phyloP scores from a whole-genome alignment of 768 basidiomycete species.

The Leccinum pellstonianum region DNA sequence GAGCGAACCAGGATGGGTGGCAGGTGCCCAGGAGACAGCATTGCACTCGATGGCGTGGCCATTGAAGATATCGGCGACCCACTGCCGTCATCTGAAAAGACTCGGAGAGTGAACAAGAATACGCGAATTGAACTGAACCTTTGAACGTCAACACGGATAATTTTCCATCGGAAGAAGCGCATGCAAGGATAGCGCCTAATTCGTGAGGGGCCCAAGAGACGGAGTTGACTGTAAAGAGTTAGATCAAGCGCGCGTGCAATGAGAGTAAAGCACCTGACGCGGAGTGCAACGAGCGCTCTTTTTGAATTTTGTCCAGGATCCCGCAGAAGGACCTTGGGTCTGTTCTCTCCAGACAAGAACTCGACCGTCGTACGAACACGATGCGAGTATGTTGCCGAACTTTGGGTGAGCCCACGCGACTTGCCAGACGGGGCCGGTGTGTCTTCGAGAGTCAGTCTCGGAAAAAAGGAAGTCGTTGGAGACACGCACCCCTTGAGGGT shows the following conservation, averaged over 20 bases:
- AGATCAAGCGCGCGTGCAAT: background rate
- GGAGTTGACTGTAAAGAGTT: constrained; percentile 72
- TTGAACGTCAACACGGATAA: constrained; percentile 96
- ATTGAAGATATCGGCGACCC: constrained; percentile 92
- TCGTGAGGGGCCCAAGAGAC: constrained; percentile 99
- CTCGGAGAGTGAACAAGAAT: background rate
- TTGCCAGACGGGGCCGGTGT: constrained; percentile 98
- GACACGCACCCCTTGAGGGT: constrained; percentile 76
- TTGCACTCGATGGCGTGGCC: constrained; percentile 97
- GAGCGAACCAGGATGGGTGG: constrained; percentile 80
- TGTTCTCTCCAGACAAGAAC: too few species aligned
- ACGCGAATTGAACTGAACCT: constrained; percentile 53
- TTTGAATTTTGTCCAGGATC: too few species aligned
- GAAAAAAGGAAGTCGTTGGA: background rate
- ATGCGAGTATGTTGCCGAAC: too few species aligned
- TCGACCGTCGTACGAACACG: too few species aligned
- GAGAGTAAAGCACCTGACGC: constrained; percentile 70
- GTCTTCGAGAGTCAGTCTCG: constrained; percentile 44
- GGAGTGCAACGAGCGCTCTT: constrained; percentile 91
- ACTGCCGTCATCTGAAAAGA: constrained; percentile 80
- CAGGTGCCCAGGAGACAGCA: constrained; percentile 96
- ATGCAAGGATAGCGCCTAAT: constrained; percentile 93
- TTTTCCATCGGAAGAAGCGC: constrained; percentile 96
- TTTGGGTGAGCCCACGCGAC: constrained; percentile 98
- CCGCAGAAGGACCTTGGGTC: too few species aligned